Evolutionary conservation across 208 protist genomes (phyloP), one percentile per base, ranked within the genome.

Genomic region (Trypanosoma scelopori): DNA sequence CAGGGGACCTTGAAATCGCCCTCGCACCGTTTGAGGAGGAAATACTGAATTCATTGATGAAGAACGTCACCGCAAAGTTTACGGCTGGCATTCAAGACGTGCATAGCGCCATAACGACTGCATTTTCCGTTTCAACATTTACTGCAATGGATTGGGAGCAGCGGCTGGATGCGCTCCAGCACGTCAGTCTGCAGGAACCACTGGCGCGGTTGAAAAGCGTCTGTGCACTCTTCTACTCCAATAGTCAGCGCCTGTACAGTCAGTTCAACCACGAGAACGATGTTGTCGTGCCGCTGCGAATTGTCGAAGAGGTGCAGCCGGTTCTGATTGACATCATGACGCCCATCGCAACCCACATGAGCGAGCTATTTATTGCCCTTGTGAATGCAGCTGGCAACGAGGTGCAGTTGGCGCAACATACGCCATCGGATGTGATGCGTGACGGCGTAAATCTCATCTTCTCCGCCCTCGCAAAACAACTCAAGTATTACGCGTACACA

Each of bases 141-240:
- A 43, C 42, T 13, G 46, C 48, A 16, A 76, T 80, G 27, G 79
- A 84, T 16, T 58, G 72, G 25, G 51, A 55, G 23, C 51, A 65
- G 50, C 76, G 76, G 25, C 47, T 56, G 41, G 67, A 74, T 20
- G 63, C 74, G 25, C 50, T 92, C 43, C 59, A 68, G 12, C 43
- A 81, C 47, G 62, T 61, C 11, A 75, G 78, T 65, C 55, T 95
- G 37, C 75, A 79, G 1, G 84, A 93, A 77, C 71, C 78, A 18
- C 71, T 93, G 23, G 89, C 82, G 22, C 79, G 90, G 73, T 73
- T 93, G 30, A 95, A 95, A 65, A 89, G 84, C 63, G 65, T 76
- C 18, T 92, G 85, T 45, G 85, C 89, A 20, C 64, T 95, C 57
- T 81, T 95, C 39, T 68, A 78, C 25, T 74, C 83, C 42, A 78